phyloP scores from a whole-genome alignment of 441 rosid genomes.

The Melianthus villosus region DNA sequence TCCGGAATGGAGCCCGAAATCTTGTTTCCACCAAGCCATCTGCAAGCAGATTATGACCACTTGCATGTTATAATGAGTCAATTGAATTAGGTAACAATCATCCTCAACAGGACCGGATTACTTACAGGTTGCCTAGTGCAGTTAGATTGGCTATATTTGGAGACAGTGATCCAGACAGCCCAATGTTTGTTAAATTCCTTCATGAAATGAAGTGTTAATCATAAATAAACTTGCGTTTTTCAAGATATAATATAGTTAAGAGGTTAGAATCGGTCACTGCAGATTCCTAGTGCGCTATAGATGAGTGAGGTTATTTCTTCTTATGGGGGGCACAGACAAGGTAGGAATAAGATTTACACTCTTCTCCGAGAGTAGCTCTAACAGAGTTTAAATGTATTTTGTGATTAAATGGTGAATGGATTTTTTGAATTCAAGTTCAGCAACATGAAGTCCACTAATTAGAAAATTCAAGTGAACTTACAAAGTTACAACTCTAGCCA shows the following conservation, averaged over 20 bases:
- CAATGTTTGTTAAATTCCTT: constrained; percentile 54
- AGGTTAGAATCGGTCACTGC: too few species aligned
- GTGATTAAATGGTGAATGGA: too few species aligned
- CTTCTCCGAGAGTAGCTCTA: too few species aligned
- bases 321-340: too few species aligned
- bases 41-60: constrained; percentile 16
- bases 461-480: constrained; percentile 24
- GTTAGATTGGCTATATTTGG: constrained; percentile 38
- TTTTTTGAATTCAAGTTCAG: too few species aligned
- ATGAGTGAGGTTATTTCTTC: too few species aligned
- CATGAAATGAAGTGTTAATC: constrained; percentile 3
- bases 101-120: neutral
- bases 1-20: constrained; percentile 61
- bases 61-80: constrained; percentile 1
- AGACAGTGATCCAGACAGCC: constrained; percentile 40
- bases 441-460: too few species aligned
- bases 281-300: too few species aligned
- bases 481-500: constrained; percentile 43
- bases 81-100: neutral
- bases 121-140: constrained; percentile 53
- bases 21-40: constrained; percentile 58
- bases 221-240: too few species aligned
- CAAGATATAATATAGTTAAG: too few species aligned
- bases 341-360: too few species aligned
- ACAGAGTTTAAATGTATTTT: too few species aligned